Percentiles rank a stretch among this genome's conserved stretches.
Conservation (phyloP, 2,329 filamentous ascomycete species). For the Cladosporium sp. region DNA sequence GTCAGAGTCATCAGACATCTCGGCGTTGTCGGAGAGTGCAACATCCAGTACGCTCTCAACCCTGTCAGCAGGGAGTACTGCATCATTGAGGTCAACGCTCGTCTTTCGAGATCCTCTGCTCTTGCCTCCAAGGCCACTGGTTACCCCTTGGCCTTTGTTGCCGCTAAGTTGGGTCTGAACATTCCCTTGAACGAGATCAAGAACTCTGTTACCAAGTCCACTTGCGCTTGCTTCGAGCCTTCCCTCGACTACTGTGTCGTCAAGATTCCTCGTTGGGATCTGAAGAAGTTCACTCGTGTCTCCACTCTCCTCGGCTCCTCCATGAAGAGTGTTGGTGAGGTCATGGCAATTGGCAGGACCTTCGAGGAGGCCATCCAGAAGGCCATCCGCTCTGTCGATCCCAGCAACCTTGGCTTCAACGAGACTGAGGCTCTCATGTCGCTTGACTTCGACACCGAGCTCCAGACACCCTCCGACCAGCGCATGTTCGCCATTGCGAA, state of each 20-base stretch:
- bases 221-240: slow-evolving; percentile 96
- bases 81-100: slow-evolving; percentile 98
- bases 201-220: slow-evolving; percentile 93
- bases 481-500: slow-evolving; percentile 97
- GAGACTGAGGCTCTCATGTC: slow-evolving; percentile 89
- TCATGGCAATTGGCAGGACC: slow-evolving; percentile 95
- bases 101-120: slow-evolving; percentile 91
- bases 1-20: slow-evolving; percentile 97
- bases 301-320: slow-evolving; percentile 94
- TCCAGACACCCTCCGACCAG: slow-evolving; percentile 97
- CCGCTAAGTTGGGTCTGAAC: slow-evolving; percentile 90
- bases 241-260: slow-evolving; percentile 97
- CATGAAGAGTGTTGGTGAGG: slow-evolving; percentile 99
- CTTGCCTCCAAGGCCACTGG: slow-evolving; percentile 96
- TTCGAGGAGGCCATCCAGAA: slow-evolving; percentile 99
- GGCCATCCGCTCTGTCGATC: slow-evolving; percentile 92
- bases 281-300: slow-evolving; percentile 98
- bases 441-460: slow-evolving; percentile 91
- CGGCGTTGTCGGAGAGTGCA: slow-evolving; percentile 96
- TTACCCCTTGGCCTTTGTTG: slow-evolving; percentile 93
- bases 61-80: slow-evolving; percentile 95
- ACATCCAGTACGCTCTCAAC: slow-evolving; percentile 97
- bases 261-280: slow-evolving; percentile 97
- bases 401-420: slow-evolving; percentile 92
- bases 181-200: slow-evolving; percentile 96